These are phyloP conservation scores for Ophiostoma ips DNA, from an alignment of 2,329 filamentous ascomycete species.

Conservation along the genomic window DNA sequence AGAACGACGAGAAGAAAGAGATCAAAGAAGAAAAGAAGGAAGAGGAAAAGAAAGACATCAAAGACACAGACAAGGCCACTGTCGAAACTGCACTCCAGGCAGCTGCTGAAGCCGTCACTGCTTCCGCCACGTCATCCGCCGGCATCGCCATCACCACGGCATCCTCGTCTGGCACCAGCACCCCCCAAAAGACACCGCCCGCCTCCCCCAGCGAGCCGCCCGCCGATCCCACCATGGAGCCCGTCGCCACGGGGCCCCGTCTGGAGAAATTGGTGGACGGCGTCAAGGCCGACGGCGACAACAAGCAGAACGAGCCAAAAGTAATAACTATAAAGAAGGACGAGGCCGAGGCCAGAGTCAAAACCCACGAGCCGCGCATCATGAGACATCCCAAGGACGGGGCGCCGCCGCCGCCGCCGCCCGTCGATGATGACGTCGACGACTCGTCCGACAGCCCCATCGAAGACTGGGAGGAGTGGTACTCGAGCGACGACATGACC, in stretches of 20 bases:
- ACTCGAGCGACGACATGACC: constrained; percentile 43
- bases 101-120: background rate
- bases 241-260: background rate
- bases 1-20: background rate
- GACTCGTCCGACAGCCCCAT: constrained; percentile 47
- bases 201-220: background rate
- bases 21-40: background rate
- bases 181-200: background rate
- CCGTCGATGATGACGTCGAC: constrained; percentile 21
- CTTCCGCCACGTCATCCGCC: background rate
- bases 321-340: background rate
- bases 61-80: background rate
- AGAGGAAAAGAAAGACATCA: background rate
- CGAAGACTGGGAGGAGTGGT: constrained; percentile 44
- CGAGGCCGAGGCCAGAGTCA: background rate
- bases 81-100: background rate
- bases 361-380: too few species aligned
- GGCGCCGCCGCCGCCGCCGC: constrained; percentile 3
- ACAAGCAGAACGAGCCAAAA: background rate
- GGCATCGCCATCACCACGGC: background rate
- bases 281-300: background rate
- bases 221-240: too few species aligned
- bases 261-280: background rate
- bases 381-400: background rate
- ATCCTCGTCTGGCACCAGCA: background rate